These are phyloP conservation scores for Monilinia polystroma DNA, from an alignment of 2,329 filamentous ascomycete species.

Conservation along the genomic window DNA sequence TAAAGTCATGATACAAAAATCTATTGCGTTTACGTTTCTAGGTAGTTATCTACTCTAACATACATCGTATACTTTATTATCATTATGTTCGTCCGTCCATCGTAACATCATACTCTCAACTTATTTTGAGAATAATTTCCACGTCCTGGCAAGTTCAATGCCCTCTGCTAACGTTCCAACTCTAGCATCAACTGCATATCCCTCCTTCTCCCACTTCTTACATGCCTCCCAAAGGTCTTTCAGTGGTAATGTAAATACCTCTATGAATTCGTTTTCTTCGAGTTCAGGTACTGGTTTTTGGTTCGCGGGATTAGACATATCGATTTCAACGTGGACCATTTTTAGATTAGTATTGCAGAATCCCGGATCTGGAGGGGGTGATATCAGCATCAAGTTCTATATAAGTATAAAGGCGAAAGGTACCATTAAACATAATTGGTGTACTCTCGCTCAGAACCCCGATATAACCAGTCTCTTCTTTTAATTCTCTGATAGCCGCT, in stretches of 20 bases:
- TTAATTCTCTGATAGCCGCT: slow-evolving; percentile 62
- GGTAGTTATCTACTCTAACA: neutral
- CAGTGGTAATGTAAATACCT: slow-evolving; percentile 50
- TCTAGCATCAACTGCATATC: slow-evolving; percentile 44
- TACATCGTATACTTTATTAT: neutral
- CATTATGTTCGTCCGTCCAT: neutral
- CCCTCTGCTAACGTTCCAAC: slow-evolving; percentile 44
- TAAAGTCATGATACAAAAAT: neutral
- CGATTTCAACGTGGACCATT: slow-evolving; percentile 51
- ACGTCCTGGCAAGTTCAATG: slow-evolving; percentile 42
- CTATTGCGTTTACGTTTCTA: slow-evolving; percentile 3
- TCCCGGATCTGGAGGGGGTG: slow-evolving; percentile 49
- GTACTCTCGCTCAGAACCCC: slow-evolving; percentile 56
- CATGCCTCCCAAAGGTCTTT: slow-evolving; percentile 48
- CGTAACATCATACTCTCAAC: neutral
- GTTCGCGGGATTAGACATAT: slow-evolving; percentile 47
- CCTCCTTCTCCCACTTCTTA: slow-evolving; percentile 45
- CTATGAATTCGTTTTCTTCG: slow-evolving; percentile 54
- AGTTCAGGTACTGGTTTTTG: slow-evolving; percentile 48
- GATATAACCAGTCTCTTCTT: slow-evolving; percentile 66
- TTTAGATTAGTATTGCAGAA: slow-evolving; percentile 67
- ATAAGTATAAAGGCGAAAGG: neutral
- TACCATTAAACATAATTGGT: slow-evolving; percentile 64
- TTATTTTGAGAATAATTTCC: slow-evolving; percentile 35
- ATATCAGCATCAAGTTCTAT: neutral